Evolutionary conservation across 306 rosid genomes (phyloP), one percentile per base, ranked within the genome.

Genomic region (Cucurbita moschata): DNA sequence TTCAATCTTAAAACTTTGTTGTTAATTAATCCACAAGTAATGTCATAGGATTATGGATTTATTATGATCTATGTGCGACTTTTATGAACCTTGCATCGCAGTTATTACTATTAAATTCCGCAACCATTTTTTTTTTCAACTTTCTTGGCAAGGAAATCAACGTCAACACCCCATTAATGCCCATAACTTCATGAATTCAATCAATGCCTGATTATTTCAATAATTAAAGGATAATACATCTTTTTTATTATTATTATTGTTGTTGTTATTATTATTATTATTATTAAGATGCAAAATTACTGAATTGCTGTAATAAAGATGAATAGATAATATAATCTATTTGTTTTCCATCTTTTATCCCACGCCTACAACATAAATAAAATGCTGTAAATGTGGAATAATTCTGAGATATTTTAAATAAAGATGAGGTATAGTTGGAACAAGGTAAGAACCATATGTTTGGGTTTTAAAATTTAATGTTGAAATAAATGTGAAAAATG

Each of bases 1-100:
- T 56, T 56, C 19, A 65, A 65, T 67, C 72, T 67, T 44, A 66
- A 67, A 67, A 44, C 39, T 67, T 67, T 67, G n/a, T 44, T 44
- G 7, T 65, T 65, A 42, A 44, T 66, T 68, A 68, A 68, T 68
- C 7, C 19, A 44, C n/a, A 42, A 66, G n/a, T 66, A 66, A 66
- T 66, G 72, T 66, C 54, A 13, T 12, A 66, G 55, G 54, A 66
- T 66, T 66, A 23, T 66, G 54, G 39, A 19, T 66, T 66, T 21
- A 66, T 19, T 44, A 44, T 18, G 53, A 6, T 46, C 35, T 65
- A 43, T 68, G 73, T 26, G 73, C 6, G 73, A 68, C 73, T 68
- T 66, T 68, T 44, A 46, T 68, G 42, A 68, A 47, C 56, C 53
- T 26, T 42, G 5, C 73, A 18, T 68, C 12, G 21, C 73, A 47